Evolutionary conservation across 1,284 basidiomycete species (phyloP), one percentile per base, ranked within the genome.

Genomic region (Ganoderma lingzhi): DNA sequence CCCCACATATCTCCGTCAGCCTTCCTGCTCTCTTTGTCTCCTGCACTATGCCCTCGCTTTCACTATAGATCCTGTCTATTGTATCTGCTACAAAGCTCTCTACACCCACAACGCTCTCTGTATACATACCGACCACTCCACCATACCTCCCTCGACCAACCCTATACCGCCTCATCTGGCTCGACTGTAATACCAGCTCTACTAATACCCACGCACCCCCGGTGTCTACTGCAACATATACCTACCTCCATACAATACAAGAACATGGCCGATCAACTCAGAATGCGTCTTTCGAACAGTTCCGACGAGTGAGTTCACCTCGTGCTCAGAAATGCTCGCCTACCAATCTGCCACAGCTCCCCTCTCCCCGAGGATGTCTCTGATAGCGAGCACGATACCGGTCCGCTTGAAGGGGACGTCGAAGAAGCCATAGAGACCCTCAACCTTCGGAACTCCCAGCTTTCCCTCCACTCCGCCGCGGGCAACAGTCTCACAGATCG

Each of bases 231-330:
- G 41, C 53, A 30, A 28, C 37, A 39, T 41, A 30, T 14, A 5
- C 15, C 61, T 41, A 35, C 32, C 35, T 55, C 28, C 59, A 32
- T 45, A 41, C 12, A 12, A 14, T 59, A 12, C 32, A 44, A n/a
- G n/a, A 64, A 30, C 44, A 73, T 71, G 69, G 65, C 72, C 19
- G 69, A 71, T 8, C 70, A 65, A 15, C 15, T 65, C 10, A 67
- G 68, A 19, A 67, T 66, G n/a, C 68, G 72, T 19, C 67, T 70
- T 42, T 73, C 72, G 6, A 71, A 71, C 56, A 71, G 72, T 48
- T 73, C 72, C 4, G 70, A 73, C 59, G 72, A 73, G 72, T 73
- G 56, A 71, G 72, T 70, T 6, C n/a, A 44, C 42, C 41, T 37
- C 23, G 32, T 32, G 9, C 4, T 2, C 12, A 39, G 35, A 37